Base-by-base conservation (phyloP, 768 basidiomycete species). In the Russula foetens region DNA sequence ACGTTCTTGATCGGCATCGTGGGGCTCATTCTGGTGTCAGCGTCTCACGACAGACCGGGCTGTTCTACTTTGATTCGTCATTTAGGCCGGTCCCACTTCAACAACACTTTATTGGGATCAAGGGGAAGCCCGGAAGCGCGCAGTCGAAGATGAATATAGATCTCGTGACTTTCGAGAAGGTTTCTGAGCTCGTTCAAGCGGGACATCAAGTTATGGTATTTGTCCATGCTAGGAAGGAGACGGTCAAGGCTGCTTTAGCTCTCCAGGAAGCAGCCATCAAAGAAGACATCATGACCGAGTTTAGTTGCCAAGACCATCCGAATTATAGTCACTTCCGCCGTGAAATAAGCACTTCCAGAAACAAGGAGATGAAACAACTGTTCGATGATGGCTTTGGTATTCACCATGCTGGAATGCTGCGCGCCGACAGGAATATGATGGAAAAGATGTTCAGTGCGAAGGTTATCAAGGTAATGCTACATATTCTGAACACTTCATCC, bases 181-280 rank as follows among this genome's bases (percentile, higher is more conserved):
- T 98, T 21, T 81, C 87, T 3, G 88, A 90, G 35, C 77, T 98
- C 7, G 90, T 98, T 29, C 79, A 75, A n/a, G 82, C 85, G 66
- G 97, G 95, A 3, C 97, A 99, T 74, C 97, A 98, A 72, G 93
- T 97, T 62, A 98, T 99, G 95, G 95, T 99, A 0, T 99, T 99
- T 68, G 97, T 99, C 9, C 97, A 99, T 72, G 92, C 97, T 15
- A 82, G 97, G 31, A 98, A 97, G 75, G 97, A 98, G 69, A 99
- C 97, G 0, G 97, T 98, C 54, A 97, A 96, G 70, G 83, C 90
- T 0, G 95, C 95, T 0, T 75, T 84, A 68, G 82, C 80, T 11
- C 77, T 99, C 26, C 84, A 84, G 59, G 97, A 98, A 62, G 78
- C 86, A 58, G 85, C 92, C 4, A 64, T 81, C 4, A 70, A 77